Conservation (phyloP, 192 early-diverging fungal genomes). For the Entomortierella chlamydospora region DNA sequence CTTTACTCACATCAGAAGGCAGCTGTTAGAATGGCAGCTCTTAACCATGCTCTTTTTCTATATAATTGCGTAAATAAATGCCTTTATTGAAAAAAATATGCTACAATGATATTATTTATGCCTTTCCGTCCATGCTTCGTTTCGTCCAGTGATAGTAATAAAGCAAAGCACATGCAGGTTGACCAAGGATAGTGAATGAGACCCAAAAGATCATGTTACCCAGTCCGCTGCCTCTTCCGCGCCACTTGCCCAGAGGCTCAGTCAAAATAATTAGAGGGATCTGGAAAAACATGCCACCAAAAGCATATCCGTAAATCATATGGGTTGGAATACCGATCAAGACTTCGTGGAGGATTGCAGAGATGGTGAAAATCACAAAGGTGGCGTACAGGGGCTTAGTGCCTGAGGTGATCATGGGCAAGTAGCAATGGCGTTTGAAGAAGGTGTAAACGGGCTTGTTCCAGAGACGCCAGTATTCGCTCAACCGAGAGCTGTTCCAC, state of each 20-base stretch:
- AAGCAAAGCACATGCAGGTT: slow-evolving; percentile 76
- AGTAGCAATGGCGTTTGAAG: slow-evolving; percentile 89
- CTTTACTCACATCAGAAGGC: too few species aligned
- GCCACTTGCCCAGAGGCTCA: slow-evolving; percentile 72
- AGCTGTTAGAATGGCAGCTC: too few species aligned
- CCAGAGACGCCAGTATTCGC: slow-evolving; percentile 91
- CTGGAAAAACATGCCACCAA: slow-evolving; percentile 82
- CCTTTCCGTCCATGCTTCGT: slow-evolving; percentile 12
- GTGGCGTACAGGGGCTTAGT: slow-evolving; percentile 66
- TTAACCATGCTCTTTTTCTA: too few species aligned
- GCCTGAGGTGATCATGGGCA: slow-evolving; percentile 80
- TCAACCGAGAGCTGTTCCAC: slow-evolving; percentile 88
- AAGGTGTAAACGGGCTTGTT: slow-evolving; percentile 90
- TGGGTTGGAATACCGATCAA: slow-evolving; percentile 88
- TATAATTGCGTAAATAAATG: not conserved
- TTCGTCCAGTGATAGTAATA: slow-evolving; percentile 75
- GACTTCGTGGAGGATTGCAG: slow-evolving; percentile 90
- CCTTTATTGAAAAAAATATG: not conserved
- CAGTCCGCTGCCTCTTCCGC: slow-evolving; percentile 72
- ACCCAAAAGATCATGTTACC: slow-evolving; percentile 88
- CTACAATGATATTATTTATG: not conserved
- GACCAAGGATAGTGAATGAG: slow-evolving; percentile 83
- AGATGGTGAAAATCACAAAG: slow-evolving; percentile 80
- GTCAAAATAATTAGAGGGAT: slow-evolving; percentile 82
- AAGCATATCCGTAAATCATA: slow-evolving; percentile 83